Conservation (phyloP, 2,329 filamentous ascomycete species). For the Tympanopsis confertula region DNA sequence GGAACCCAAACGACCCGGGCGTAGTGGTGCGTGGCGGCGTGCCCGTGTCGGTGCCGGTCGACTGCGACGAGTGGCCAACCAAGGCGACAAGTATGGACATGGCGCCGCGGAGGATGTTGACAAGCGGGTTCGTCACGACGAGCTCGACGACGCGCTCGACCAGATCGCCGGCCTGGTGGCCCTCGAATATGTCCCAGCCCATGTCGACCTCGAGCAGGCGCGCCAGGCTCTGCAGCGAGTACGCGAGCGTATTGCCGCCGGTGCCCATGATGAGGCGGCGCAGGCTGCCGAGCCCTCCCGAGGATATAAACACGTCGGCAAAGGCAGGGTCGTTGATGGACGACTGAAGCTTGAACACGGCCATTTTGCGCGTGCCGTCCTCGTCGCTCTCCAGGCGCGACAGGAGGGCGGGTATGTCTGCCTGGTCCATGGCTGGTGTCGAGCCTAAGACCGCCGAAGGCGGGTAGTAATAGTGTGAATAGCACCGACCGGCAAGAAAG, state of each 20-base stretch:
- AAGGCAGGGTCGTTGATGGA: constrained; percentile 94
- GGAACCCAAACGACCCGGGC: constrained; percentile 69
- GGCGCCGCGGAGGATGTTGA: constrained; percentile 91
- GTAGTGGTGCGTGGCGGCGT: constrained; percentile 15
- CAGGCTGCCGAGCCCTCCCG: constrained; percentile 72
- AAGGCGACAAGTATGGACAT: constrained; percentile 94
- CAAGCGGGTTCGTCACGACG: constrained; percentile 85
- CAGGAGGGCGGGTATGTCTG: constrained; percentile 53
- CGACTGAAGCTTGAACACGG: constrained; percentile 92
- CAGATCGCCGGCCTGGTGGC: constrained; percentile 49
- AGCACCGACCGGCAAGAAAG: too few relatives aligned
- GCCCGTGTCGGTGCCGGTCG: constrained; percentile 22
- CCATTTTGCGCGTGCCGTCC: constrained; percentile 94
- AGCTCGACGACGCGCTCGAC: constrained; percentile 75
- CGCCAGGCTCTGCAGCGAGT: constrained; percentile 80
- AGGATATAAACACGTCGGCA: constrained; percentile 88
- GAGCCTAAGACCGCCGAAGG: background rate
- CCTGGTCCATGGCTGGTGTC: constrained; percentile 43
- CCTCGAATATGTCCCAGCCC: constrained; percentile 83
- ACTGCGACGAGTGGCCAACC: constrained; percentile 71
- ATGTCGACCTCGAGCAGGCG: constrained; percentile 89
- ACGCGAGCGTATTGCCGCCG: constrained; percentile 87
- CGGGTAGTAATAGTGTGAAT: background rate
- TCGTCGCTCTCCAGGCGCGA: constrained; percentile 57
- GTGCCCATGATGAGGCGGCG: constrained; percentile 74